Base-by-base conservation (phyloP, 805 yeast species). In the Lipomyces oligophaga region DNA sequence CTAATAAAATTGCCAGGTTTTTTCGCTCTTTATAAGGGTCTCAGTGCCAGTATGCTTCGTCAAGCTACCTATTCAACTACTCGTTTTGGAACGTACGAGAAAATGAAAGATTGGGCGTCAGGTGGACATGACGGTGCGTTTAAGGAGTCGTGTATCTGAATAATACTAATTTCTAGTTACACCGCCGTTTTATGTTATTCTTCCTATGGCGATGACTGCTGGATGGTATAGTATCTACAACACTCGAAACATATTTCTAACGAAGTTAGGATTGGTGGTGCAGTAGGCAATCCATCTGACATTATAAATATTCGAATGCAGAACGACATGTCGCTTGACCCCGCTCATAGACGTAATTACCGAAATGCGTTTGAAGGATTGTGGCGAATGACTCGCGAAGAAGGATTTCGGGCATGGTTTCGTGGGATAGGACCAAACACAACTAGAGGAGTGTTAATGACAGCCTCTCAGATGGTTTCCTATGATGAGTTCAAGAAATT, bases 61-160 rank as follows among this genome's bases (percentile, higher is more conserved):
- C 96, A 87, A 66, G 93, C 86, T 1, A 85, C 96, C 1, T 86
- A 87, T 63, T 85, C 95, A 1, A 81, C 94, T 1, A 81, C 87
- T 1, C 71, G 96, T 61, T 86, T 86, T 60, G 96, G 95, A 34
- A 77, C 81, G n/a, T 86, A 86, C 64, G 96, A 86, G 63, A 72
- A 71, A 48, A 69, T 85, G 59, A 86, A 86, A 59, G 86, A 81
- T 36, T 15, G 38, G 33, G 56, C 56, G 18, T 22, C 56, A 3
- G 56, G 54, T 10, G 54, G 56, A 11, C 15, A 44, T 6, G 32
- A 38, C 13, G 44, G 56, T 52, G 25, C 24, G 15, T 8, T 20
- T 25, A 28, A 11, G 10, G 2, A 3, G 25, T 27, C 5, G 15
- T 8, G 18, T 37, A 13, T 7, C 4, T 22, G 67, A 71, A 25